Evolutionary conservation across 306 rosid genomes (phyloP).

Genomic region (Citrullus amarus): DNA sequence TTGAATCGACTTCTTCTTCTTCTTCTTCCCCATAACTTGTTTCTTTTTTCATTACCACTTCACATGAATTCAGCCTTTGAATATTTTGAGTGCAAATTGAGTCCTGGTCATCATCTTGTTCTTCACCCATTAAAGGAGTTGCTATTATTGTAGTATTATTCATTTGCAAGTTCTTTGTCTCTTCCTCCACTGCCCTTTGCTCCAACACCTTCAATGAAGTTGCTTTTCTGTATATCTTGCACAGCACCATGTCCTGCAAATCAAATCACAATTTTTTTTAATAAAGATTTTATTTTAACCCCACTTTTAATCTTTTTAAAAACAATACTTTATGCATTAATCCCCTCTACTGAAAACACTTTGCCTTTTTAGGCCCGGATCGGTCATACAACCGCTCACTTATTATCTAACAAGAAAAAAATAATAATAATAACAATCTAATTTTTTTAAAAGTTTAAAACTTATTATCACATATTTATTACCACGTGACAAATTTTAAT

Average conservation of each 20-base stretch:
- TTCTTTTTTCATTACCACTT: background rate
- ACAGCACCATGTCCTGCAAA: slow-evolving; percentile 64
- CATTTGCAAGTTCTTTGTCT: slow-evolving; percentile 25
- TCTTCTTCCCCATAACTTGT: background rate
- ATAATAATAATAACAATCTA: too few relatives aligned
- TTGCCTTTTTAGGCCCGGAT: too few relatives aligned
- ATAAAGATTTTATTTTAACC: too few relatives aligned
- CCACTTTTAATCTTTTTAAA: background rate
- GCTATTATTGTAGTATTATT: background rate
- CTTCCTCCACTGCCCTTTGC: slow-evolving; percentile 70
- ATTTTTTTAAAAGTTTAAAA: too few relatives aligned
- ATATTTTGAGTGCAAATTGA: background rate
- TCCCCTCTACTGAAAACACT: too few relatives aligned
- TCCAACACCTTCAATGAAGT: slow-evolving; percentile 86
- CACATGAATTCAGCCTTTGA: background rate
- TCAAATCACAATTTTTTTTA: background rate
- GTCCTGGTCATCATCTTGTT: background rate
- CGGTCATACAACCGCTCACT: too few relatives aligned
- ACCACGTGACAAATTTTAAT: too few relatives aligned
- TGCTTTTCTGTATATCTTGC: slow-evolving; percentile 90
- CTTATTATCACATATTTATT: too few relatives aligned
- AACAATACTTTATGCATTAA: too few relatives aligned
- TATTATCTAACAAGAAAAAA: too few relatives aligned
- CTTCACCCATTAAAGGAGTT: background rate
- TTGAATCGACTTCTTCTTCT: background rate